Conservation (phyloP, 306 rosid genomes). For the Comarum palustre region DNA sequence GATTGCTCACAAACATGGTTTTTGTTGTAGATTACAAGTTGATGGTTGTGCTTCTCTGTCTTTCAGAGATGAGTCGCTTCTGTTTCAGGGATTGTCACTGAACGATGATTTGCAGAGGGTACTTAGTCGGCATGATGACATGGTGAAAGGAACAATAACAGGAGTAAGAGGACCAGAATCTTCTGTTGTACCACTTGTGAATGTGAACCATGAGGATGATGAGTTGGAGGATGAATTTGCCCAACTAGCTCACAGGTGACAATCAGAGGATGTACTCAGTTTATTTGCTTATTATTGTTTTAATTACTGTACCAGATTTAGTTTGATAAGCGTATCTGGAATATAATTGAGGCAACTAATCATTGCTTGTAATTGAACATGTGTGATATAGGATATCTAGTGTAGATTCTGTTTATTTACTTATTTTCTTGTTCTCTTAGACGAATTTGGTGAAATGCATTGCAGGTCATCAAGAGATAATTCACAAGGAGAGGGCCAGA, state of each 20-base stretch:
- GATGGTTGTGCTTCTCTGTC: slow-evolving; percentile 29
- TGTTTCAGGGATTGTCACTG: slow-evolving; percentile 69
- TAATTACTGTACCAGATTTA: background rate
- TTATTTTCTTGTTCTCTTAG: background rate
- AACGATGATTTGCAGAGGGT: slow-evolving; percentile 87
- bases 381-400: background rate
- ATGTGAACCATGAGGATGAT: slow-evolving; percentile 80
- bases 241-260: slow-evolving; percentile 81
- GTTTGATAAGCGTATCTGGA: background rate
- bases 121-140: slow-evolving; percentile 61
- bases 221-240: slow-evolving; percentile 78
- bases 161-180: slow-evolving; percentile 52
- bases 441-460: slow-evolving; percentile 17
- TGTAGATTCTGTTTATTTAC: slow-evolving; percentile 3
- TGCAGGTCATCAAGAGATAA: slow-evolving; percentile 71
- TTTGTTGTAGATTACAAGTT: slow-evolving; percentile 1
- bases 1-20: background rate
- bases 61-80: slow-evolving; percentile 78
- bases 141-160: slow-evolving; percentile 47
- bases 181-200: slow-evolving; percentile 58
- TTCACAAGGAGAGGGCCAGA: slow-evolving; percentile 39
- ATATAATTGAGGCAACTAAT: background rate
- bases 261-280: background rate
- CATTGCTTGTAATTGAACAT: background rate
- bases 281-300: background rate